Base-by-base conservation (phyloP, 495 filamentous ascomycete genomes). In the Hypomontagnella monticulosa region DNA sequence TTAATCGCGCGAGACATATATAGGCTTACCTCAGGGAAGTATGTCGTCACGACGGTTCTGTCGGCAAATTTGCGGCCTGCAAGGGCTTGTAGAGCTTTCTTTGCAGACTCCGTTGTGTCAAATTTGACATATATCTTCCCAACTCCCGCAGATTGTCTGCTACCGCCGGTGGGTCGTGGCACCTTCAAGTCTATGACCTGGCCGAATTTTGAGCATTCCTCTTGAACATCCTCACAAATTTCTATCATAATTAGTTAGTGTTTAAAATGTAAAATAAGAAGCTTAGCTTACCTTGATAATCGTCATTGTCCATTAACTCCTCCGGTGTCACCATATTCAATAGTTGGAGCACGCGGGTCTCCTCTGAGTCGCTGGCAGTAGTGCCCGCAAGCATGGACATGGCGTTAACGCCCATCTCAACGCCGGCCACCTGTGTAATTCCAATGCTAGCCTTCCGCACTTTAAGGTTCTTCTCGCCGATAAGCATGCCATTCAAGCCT, bases 351-450 rank as follows among this genome's bases (percentile, higher is more conserved):
- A 99, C 93, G 42, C 93, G 85, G 56, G 88, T 86, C 42, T 86
- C 86, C 59, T 93, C 91, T 36, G 90, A 73, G 60, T 93, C 89
- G 41, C 83, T 82, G 32, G 69, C 69, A 6, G 91, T 94, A 34
- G 94, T 97, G 42, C 93, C 93, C 32, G 95, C 95, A 71, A 99
- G 93, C 91, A 98, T 93, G 27, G 93, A 95, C 92, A 99, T 98
- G 63, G 94, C 96, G 64, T 96, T 97, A 61, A 98, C 93, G 20
- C 93, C 89, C 89, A 97, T 94, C 68, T 98, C 95, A 14, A 95
- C 81, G 41, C 93, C 92, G 49, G 91, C 80, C 9, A 91, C 93
- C 75, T 99, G 95, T 20, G 92, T 93, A 65, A 91, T 88, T 57
- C 95, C 95, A 64, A 97, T 91, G 78, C 92, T 96, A 53, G 95